A percentile compares a stretch with the other conserved stretches of the same genome.
Evolutionary conservation across 768 basidiomycete species (phyloP).

Genomic region (Obba rivulosa): DNA sequence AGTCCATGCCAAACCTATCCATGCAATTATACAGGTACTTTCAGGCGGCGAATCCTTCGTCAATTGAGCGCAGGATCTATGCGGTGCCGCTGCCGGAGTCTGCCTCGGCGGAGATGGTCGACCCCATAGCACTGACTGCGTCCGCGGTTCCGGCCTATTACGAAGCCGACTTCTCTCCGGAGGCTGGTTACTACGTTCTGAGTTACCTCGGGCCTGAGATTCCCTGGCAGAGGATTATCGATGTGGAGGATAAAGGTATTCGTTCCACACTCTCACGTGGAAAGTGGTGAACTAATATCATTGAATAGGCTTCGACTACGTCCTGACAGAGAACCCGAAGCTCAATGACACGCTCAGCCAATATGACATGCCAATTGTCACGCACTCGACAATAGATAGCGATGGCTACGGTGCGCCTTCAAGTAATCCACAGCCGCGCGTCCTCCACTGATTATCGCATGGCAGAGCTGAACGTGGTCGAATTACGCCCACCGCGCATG

Average conservation of each 20-base stretch:
- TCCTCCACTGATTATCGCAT: slow-evolving; percentile 6
- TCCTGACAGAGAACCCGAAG: slow-evolving; percentile 64
- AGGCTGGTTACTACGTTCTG: slow-evolving; percentile 79
- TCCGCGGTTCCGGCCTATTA: slow-evolving; percentile 49
- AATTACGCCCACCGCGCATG: slow-evolving; percentile 88
- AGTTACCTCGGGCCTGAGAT: slow-evolving; percentile 75
- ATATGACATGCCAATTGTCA: slow-evolving; percentile 69
- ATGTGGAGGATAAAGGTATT: slow-evolving; percentile 44
- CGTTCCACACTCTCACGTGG: slow-evolving; percentile 10
- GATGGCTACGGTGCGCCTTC: slow-evolving; percentile 63
- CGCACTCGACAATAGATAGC: slow-evolving; percentile 65
- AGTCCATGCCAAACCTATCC: neutral
- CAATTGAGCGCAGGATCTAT: slow-evolving; percentile 80
- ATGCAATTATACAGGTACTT: slow-evolving; percentile 63
- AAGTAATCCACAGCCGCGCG: neutral
- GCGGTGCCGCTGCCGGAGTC: slow-evolving; percentile 64
- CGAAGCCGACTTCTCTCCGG: slow-evolving; percentile 72
- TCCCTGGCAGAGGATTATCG: slow-evolving; percentile 82
- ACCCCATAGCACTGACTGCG: slow-evolving; percentile 45
- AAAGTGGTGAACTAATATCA: neutral
- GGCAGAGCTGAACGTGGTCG: slow-evolving; percentile 82
- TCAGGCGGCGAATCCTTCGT: slow-evolving; percentile 76
- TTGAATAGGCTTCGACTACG: slow-evolving; percentile 50
- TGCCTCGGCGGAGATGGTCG: slow-evolving; percentile 20
- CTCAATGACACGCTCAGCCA: slow-evolving; percentile 59